phyloP scores from a whole-genome alignment of 805 yeast species.

The Wickerhamiella siamensis region DNA sequence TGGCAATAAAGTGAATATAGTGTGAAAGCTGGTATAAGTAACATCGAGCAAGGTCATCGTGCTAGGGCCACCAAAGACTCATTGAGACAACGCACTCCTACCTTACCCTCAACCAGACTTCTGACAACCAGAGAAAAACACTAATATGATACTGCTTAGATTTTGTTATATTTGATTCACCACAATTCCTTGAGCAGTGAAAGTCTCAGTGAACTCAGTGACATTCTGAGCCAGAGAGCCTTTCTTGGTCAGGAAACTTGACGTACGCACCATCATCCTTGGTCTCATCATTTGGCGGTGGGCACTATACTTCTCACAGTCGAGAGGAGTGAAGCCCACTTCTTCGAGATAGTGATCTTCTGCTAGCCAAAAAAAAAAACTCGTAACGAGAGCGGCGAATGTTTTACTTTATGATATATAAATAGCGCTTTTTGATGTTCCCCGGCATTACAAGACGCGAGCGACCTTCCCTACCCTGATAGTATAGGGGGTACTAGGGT shows the following conservation, averaged over 20 bases:
- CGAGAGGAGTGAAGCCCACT: constrained; percentile 99
- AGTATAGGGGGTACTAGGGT: too few species aligned
- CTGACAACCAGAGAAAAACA: too few species aligned
- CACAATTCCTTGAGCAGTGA: constrained; percentile 27
- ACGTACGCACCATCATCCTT: constrained; percentile 99
- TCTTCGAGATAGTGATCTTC: constrained; percentile 96
- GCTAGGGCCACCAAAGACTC: constrained; percentile 55
- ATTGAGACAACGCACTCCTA: constrained; percentile 27
- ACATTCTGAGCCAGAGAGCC: constrained; percentile 89
- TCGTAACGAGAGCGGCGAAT: constrained; percentile 99
- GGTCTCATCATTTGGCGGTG: constrained; percentile 95
- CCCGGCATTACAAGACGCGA: constrained; percentile 92
- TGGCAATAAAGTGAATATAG: constrained; percentile 50
- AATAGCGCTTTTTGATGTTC: constrained; percentile 96
- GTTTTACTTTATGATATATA: constrained; percentile 95
- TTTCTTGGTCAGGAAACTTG: constrained; percentile 91
- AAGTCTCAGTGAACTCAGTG: constrained; percentile 73
- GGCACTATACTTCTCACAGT: constrained; percentile 92
- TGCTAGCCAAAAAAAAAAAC: constrained; percentile 99
- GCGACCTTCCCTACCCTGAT: too few species aligned
- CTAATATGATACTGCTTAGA: not conserved
- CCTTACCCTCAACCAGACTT: too few species aligned
- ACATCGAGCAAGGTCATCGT: constrained; percentile 90
- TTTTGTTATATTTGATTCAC: not conserved
- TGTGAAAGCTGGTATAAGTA: constrained; percentile 97